Conservation (phyloP, 495 filamentous ascomycete species). For the Evansstolkia leycettana region DNA sequence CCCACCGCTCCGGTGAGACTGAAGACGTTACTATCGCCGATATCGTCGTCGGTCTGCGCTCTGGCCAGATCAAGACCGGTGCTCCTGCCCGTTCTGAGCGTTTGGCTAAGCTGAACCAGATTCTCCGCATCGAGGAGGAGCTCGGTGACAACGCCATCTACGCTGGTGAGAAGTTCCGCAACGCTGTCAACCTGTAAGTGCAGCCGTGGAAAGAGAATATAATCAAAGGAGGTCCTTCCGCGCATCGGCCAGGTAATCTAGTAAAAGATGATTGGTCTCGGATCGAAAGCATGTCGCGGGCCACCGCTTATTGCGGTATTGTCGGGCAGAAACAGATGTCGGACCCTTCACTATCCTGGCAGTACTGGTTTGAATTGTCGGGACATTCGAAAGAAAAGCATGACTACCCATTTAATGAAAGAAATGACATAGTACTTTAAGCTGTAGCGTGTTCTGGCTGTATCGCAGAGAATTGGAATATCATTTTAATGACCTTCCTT, state of each 20-base stretch:
- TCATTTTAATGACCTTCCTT: too few species aligned
- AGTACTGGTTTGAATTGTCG: background rate
- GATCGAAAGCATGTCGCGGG: background rate
- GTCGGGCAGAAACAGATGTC: conserved; percentile 1
- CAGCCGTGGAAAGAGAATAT: conserved; percentile 5
- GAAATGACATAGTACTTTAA: background rate
- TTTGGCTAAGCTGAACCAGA: conserved; percentile 99
- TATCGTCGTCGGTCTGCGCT: conserved; percentile 88
- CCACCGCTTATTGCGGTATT: background rate
- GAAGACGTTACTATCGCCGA: conserved; percentile 99
- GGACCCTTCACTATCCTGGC: background rate
- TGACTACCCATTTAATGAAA: background rate
- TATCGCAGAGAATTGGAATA: too few species aligned
- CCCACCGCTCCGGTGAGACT: conserved; percentile 96
- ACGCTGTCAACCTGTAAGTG: conserved; percentile 71
- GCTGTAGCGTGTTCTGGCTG: too few species aligned
- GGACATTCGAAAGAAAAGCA: background rate
- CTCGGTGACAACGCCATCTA: conserved; percentile 84
- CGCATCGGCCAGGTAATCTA: too few species aligned
- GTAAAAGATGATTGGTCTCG: background rate
- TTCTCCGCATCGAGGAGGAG: conserved; percentile 99
- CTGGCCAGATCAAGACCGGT: conserved; percentile 99
- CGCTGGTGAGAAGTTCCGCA: conserved; percentile 85
- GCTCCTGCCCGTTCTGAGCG: conserved; percentile 92
- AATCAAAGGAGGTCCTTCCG: background rate